Conservation (phyloP, 306 rosid species). For the Astragalus membranaceus region DNA sequence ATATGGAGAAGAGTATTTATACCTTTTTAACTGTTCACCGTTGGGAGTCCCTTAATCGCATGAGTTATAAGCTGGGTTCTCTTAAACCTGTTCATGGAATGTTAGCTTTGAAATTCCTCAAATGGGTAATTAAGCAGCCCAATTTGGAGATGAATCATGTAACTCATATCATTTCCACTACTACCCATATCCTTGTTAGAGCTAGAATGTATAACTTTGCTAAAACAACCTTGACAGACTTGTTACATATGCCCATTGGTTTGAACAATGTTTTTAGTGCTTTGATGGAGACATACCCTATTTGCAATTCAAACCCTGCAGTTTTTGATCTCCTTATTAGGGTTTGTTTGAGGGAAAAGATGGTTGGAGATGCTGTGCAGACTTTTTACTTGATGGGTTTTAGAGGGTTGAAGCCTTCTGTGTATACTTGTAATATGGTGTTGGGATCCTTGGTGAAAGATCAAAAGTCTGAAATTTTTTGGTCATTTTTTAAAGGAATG, state of each 20-base stretch:
- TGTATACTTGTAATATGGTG: conserved; percentile 72
- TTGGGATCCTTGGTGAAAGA: conserved; percentile 58
- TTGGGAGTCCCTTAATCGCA: conserved; percentile 71
- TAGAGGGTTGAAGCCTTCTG: conserved; percentile 59
- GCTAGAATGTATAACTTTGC: conserved; percentile 70
- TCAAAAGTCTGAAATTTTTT: conserved; percentile 33
- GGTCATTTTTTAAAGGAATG: conserved; percentile 66
- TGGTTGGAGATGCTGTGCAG: conserved; percentile 51
- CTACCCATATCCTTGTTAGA: conserved; percentile 64
- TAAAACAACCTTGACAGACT: conserved; percentile 42
- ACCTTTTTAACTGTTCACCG: conserved; percentile 60
- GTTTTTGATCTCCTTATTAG: conserved; percentile 69
- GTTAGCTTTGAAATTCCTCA: conserved; percentile 63
- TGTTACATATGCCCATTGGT: conserved; percentile 40
- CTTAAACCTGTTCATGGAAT: conserved; percentile 82
- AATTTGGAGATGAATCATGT: conserved; percentile 57
- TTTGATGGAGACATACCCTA: conserved; percentile 64
- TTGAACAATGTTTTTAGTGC: conserved; percentile 43
- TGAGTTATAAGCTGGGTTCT: conserved; percentile 58
- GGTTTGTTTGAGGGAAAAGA: conserved; percentile 50
- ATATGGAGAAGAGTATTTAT: conserved; percentile 69
- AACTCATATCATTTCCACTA: conserved; percentile 49
- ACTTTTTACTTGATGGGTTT: conserved; percentile 53
- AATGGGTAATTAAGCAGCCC: conserved; percentile 60
- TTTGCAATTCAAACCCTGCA: conserved; percentile 71